A percentile compares a stretch with the other conserved stretches of the same genome.
Evolutionary conservation across 306 rosid species (phyloP).

Genomic region (barrel medic (Medicago truncatula)): MtrunA17r5.0-ANR NC_053045.1:30268501-30269000

Average conservation of each 20-base stretch:
- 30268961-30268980: slow-evolving; percentile 53
- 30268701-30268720: not conserved
- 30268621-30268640: slow-evolving; percentile 37
- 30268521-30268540: slow-evolving; percentile 26
- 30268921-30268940: slow-evolving; percentile 46
- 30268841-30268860: slow-evolving; percentile 20
- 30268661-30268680: slow-evolving; percentile 32
- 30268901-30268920: slow-evolving; percentile 47
- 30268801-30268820: slow-evolving; percentile 49
- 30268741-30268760: slow-evolving; percentile 39
- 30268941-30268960: slow-evolving; percentile 61
- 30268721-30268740: slow-evolving; percentile 32
- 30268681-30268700: not conserved
- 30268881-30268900: slow-evolving; percentile 52
- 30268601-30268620: slow-evolving; percentile 43
- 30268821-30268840: slow-evolving; percentile 45
- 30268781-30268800: slow-evolving; percentile 40
- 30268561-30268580: slow-evolving; percentile 27
- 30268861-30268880: slow-evolving; percentile 47
- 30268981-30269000: slow-evolving; percentile 67
- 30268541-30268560: slow-evolving; percentile 23
- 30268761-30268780: slow-evolving; percentile 32
- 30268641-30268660: slow-evolving; percentile 14
- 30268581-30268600: slow-evolving; percentile 20
- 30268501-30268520: not conserved